phyloP scores from a whole-genome alignment of 352 stramenopile genomes.

The Pythium sp. region DNA sequence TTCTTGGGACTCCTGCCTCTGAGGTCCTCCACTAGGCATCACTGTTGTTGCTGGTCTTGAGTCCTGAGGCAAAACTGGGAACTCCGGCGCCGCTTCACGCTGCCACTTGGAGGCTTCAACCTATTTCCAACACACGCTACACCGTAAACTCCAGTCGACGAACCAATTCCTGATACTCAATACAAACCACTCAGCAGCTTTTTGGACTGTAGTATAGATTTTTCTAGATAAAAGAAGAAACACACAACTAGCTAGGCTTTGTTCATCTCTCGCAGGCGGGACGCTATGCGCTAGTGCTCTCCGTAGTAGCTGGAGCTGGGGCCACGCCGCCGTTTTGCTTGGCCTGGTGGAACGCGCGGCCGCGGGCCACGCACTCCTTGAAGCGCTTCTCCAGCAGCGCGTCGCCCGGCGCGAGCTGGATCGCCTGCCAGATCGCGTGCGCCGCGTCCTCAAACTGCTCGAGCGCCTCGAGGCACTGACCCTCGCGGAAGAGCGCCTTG shows the following conservation, averaged over 20 bases:
- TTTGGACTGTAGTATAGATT: background rate
- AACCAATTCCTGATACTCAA: too few relatives aligned
- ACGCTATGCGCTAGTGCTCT: conserved; percentile 15
- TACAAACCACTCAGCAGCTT: background rate
- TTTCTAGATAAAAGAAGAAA: background rate
- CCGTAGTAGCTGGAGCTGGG: background rate
- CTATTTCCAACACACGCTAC: background rate
- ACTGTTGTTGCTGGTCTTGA: background rate
- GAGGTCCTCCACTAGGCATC: background rate
- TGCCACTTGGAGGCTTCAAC: background rate
- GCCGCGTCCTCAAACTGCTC: conserved; percentile 73
- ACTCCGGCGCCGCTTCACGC: background rate
- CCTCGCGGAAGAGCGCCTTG: conserved; percentile 83
- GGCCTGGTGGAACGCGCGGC: conserved; percentile 53
- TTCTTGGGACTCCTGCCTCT: background rate
- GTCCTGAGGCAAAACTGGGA: background rate
- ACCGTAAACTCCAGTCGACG: background rate
- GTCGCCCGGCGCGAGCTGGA: conserved; percentile 72
- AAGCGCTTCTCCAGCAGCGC: conserved; percentile 79
- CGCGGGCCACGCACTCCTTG: conserved; percentile 73
- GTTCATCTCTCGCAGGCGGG: background rate
- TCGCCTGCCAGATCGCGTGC: conserved; percentile 67
- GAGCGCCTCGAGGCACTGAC: conserved; percentile 76
- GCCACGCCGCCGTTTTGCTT: conserved; percentile 26
- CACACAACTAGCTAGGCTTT: background rate